Conservation (phyloP, 495 filamentous ascomycete genomes). For the Elasticomyces elasticus region DNA sequence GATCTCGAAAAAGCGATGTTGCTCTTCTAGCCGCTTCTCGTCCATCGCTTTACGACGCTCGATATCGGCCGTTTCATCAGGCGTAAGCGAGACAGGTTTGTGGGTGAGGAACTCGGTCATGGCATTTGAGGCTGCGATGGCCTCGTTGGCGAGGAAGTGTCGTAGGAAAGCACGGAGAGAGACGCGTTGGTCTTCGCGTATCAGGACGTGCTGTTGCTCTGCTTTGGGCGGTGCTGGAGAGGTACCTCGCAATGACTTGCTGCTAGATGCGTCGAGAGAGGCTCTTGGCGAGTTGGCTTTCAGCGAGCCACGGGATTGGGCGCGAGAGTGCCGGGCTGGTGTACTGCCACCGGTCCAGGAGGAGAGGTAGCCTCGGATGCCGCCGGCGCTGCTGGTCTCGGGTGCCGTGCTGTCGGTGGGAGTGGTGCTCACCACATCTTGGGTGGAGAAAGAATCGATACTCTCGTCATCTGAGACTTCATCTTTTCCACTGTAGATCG, state of each 20-base stretch:
- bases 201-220: conserved; percentile 41
- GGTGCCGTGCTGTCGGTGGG: neutral
- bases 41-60: conserved; percentile 71
- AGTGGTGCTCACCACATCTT: neutral
- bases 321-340: conserved; percentile 22
- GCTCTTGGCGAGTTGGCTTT: conserved; percentile 36
- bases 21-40: conserved; percentile 78
- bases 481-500: conserved; percentile 42
- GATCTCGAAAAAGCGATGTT: conserved; percentile 89
- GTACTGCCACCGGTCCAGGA: conserved; percentile 18
- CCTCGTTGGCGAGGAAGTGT: conserved; percentile 69
- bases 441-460: conserved; percentile 56
- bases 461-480: conserved; percentile 60
- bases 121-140: conserved; percentile 68
- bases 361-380: conserved; percentile 32
- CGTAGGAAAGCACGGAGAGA: conserved; percentile 85
- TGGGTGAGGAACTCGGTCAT: conserved; percentile 71
- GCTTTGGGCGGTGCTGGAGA: conserved; percentile 3
- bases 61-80: conserved; percentile 78
- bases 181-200: conserved; percentile 82
- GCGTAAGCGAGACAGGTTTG: conserved; percentile 57
- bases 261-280: conserved; percentile 35
- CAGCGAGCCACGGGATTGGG: conserved; percentile 19
- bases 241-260: neutral
- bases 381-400: conserved; percentile 1